Conservation (phyloP, 2,329 filamentous ascomycete species). For the Verticillium albo-atrum region DNA sequence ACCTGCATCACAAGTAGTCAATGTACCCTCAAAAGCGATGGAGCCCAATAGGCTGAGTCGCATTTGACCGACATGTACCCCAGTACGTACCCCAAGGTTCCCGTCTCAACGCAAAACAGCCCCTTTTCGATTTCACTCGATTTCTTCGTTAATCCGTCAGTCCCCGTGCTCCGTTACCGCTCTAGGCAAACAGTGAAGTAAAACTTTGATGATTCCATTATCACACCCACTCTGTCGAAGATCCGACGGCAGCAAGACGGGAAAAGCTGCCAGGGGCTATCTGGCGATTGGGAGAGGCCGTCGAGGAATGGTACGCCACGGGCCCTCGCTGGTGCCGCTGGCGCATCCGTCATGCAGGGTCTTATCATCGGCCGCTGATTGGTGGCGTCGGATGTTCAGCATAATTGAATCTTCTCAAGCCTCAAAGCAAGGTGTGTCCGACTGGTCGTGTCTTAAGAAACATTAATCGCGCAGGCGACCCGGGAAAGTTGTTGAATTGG, state of each 20-base stretch:
- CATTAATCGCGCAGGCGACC: conserved; percentile 11
- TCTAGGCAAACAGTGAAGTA: conserved; percentile 6
- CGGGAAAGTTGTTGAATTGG: not conserved
- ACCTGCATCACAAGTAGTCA: not conserved
- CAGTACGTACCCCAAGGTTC: not conserved
- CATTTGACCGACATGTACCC: not conserved
- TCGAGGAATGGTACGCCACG: not conserved
- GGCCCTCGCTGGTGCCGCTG: conserved; percentile 1
- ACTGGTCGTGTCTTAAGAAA: conserved; percentile 8
- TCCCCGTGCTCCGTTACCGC: conserved; percentile 9
- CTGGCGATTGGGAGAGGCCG: not conserved
- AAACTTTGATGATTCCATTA: conserved; percentile 16
- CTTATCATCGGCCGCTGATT: conserved; percentile 26
- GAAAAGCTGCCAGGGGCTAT: not conserved
- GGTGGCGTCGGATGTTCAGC: conserved; percentile 20
- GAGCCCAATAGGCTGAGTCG: not conserved
- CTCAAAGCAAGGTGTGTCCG: conserved; percentile 1
- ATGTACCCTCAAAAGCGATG: not conserved
- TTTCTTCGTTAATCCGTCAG: not conserved
- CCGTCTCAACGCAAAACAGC: not conserved
- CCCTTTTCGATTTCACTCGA: not conserved
- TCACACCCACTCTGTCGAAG: conserved; percentile 5
- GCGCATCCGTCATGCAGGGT: conserved; percentile 11
- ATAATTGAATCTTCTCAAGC: conserved; percentile 26
- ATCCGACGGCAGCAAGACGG: not conserved